A percentile compares a stretch with the other conserved stretches of the same genome.
Conservation (phyloP, 2,329 filamentous ascomycete genomes). For the Microascus cirrosus region DNA sequence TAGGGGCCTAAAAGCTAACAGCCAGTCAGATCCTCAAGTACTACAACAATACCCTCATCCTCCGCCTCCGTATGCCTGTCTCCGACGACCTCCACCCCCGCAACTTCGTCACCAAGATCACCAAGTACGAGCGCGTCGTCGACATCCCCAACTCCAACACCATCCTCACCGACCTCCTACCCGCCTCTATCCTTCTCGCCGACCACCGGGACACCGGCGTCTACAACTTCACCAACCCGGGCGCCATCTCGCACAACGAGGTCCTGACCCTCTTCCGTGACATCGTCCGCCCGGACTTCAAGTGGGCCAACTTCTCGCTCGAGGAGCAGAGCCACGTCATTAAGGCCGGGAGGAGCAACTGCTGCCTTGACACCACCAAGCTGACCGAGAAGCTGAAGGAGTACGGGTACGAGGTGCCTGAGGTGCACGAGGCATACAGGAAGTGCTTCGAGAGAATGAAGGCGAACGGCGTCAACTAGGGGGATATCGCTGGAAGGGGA, state of each 20-base stretch:
- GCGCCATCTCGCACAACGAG: slow-evolving; percentile 61
- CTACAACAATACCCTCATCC: slow-evolving; percentile 50
- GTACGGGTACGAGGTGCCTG: slow-evolving; percentile 46
- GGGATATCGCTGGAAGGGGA: background rate
- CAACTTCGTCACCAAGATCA: slow-evolving; percentile 61
- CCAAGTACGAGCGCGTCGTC: slow-evolving; percentile 52
- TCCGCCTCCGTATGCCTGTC: slow-evolving; percentile 59
- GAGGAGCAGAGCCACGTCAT: slow-evolving; percentile 58
- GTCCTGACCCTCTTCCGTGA: slow-evolving; percentile 52
- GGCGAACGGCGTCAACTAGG: slow-evolving; percentile 37
- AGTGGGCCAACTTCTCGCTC: slow-evolving; percentile 55
- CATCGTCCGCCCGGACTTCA: slow-evolving; percentile 47
- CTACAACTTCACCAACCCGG: slow-evolving; percentile 62
- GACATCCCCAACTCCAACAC: slow-evolving; percentile 60
- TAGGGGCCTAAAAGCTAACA: background rate
- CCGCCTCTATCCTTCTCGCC: slow-evolving; percentile 46
- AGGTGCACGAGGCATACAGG: slow-evolving; percentile 51
- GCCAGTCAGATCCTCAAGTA: slow-evolving; percentile 42
- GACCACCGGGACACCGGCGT: slow-evolving; percentile 51
- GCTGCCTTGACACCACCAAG: slow-evolving; percentile 52
- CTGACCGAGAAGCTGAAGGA: slow-evolving; percentile 47
- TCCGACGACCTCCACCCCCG: slow-evolving; percentile 55
- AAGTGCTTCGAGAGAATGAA: slow-evolving; percentile 55
- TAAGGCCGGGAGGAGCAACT: slow-evolving; percentile 57
- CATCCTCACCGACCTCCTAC: slow-evolving; percentile 53